Conservation (phyloP, 768 basidiomycete species). For the Tylopilus plumbeoviolaceoides region DNA sequence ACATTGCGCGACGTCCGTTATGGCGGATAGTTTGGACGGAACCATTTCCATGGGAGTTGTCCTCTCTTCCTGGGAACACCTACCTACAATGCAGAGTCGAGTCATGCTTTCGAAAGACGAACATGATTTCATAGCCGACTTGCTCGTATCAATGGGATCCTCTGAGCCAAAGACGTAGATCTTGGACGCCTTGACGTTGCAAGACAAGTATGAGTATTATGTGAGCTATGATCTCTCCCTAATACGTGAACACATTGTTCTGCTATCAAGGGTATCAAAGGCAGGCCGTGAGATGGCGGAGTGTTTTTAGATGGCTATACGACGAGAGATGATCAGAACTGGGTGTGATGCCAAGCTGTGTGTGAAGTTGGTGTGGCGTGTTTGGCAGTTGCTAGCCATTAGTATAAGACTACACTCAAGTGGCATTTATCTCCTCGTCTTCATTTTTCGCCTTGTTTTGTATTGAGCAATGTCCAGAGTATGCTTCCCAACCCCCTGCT, state of each 20-base stretch:
- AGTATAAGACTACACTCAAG: too few species aligned
- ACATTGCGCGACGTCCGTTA: not conserved
- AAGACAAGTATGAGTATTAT: not conserved
- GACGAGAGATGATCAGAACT: not conserved
- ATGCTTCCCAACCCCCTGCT: not conserved
- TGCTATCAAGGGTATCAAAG: too few species aligned
- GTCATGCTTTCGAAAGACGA: not conserved
- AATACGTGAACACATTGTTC: too few species aligned
- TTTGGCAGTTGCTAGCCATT: constrained; percentile 20
- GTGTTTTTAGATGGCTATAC: not conserved
- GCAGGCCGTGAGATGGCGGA: not conserved
- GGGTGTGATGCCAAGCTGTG: not conserved
- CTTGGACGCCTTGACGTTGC: not conserved
- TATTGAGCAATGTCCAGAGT: constrained; percentile 31
- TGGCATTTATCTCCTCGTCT: too few species aligned
- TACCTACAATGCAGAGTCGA: too few species aligned
- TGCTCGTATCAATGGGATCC: not conserved
- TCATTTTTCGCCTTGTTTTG: too few species aligned
- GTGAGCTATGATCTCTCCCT: too few species aligned
- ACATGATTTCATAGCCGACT: not conserved
- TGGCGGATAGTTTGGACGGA: not conserved
- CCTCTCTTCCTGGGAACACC: too few species aligned
- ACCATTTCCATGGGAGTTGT: not conserved
- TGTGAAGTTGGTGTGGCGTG: constrained; percentile 17
- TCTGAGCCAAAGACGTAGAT: not conserved